Base-by-base conservation (phyloP, 257 asterid species). In the Euphrasia confusa region DNA sequence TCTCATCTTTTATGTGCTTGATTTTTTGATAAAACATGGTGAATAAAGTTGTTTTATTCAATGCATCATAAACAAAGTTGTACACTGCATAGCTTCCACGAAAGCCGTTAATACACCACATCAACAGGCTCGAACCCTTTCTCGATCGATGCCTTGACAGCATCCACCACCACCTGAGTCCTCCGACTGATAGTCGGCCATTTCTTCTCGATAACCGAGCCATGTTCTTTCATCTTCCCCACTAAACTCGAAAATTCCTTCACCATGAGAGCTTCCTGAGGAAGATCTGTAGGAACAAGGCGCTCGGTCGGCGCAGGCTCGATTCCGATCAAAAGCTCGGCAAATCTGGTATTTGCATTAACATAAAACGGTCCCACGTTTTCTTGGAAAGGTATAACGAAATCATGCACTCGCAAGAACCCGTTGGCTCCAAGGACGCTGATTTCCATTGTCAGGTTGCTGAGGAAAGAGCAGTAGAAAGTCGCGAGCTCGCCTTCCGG, bases 241-340 rank as follows among this genome's bases (percentile, higher is more conserved):
- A 82, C 93, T 60, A 88, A 64, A 45, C 75, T 44, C 5, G 84
- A 75, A 59, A 88, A 85, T 72, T 88, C 95, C 72, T 69, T 75
- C 61, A 85, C 88, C 95, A 88, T 83, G 5, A 66, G 72, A 4
- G 80, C 93, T 60, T 88, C 95, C 64, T 88, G 95, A 0, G 95
- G 90, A 30, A 84, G 74, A 52, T 85, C 93, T 5, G 88, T 82
- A 10, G 5, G 54, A 2, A 80, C 80, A 28, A 63, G 18, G 53
- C 71, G 72, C 73, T 83, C 81, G 4, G 72, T 71, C 0, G 92
- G 84, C 18, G 59, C 57, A 1, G 81, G 78, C 54, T 52, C 81
- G 64, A 80, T 72, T 50, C 78, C 87, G 1, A 67, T 67, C 3
- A 58, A 68, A 3, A 77, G 55, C 2, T 72, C 75, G 8, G 77